Evolutionary conservation across 371 early-diverging fungal species (phyloP).

Genomic region (Catenaria anguillulae): DNA sequence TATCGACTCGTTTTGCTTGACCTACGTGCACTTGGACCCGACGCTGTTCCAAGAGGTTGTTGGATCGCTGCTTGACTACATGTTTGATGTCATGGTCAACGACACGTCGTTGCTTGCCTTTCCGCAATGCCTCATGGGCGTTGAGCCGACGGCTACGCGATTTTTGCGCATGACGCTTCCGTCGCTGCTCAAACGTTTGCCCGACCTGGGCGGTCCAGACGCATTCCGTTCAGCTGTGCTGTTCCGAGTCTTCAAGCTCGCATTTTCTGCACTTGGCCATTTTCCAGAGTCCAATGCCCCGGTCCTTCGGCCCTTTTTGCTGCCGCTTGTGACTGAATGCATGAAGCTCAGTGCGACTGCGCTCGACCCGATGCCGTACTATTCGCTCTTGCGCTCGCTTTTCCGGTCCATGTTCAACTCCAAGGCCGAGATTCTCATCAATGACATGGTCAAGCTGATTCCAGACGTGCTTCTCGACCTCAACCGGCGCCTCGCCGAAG

Average conservation of each 20-base stretch:
- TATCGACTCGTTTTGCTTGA: slow-evolving; percentile 74
- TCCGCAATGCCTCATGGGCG: slow-evolving; percentile 77
- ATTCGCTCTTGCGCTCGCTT: slow-evolving; percentile 73
- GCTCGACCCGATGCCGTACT: slow-evolving; percentile 78
- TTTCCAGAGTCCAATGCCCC: slow-evolving; percentile 82
- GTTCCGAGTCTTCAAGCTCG: slow-evolving; percentile 78
- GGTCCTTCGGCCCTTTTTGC: slow-evolving; percentile 78
- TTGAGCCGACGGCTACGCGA: slow-evolving; percentile 54
- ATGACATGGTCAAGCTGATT: slow-evolving; percentile 83
- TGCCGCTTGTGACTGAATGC: slow-evolving; percentile 73
- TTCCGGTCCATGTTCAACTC: slow-evolving; percentile 81
- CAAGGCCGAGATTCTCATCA: slow-evolving; percentile 59
- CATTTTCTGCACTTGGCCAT: slow-evolving; percentile 85
- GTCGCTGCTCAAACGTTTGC: slow-evolving; percentile 67
- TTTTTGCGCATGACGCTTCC: slow-evolving; percentile 64
- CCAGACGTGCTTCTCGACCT: slow-evolving; percentile 80
- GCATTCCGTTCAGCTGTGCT: slow-evolving; percentile 57
- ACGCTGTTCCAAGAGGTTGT: slow-evolving; percentile 91
- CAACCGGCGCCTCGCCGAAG: slow-evolving; percentile 62
- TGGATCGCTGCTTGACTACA: slow-evolving; percentile 64
- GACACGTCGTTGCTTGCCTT: slow-evolving; percentile 68
- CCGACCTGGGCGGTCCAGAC: slow-evolving; percentile 64
- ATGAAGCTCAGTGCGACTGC: slow-evolving; percentile 70
- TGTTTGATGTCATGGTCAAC: slow-evolving; percentile 65
- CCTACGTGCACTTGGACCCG: slow-evolving; percentile 75